These are phyloP conservation scores for Amanita muscaria DNA, from an alignment of 768 basidiomycete species.

Conservation along the genomic window DNA sequence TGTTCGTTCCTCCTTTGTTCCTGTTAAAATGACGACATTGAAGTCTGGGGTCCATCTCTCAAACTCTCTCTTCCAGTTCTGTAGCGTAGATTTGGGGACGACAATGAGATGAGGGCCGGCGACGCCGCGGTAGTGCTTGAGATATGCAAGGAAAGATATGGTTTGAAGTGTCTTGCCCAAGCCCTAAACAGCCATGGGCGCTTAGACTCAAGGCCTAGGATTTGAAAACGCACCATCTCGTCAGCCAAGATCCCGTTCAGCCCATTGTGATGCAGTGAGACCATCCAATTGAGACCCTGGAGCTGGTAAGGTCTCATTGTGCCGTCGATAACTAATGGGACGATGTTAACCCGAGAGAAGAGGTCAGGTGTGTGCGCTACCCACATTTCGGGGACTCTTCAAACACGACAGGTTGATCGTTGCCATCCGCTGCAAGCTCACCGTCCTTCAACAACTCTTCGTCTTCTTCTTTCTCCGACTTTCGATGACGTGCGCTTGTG, in stretches of 20 bases:
- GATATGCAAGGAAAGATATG: slow-evolving; percentile 92
- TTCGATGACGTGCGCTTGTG: slow-evolving; percentile 74
- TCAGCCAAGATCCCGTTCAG: slow-evolving; percentile 96
- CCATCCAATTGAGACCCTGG: slow-evolving; percentile 97
- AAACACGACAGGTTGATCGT: slow-evolving; percentile 89
- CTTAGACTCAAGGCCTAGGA: neutral
- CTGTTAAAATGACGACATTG: slow-evolving; percentile 72
- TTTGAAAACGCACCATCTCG: slow-evolving; percentile 60
- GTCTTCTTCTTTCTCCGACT: slow-evolving; percentile 97
- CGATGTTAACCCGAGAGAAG: neutral
- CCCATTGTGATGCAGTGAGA: slow-evolving; percentile 91
- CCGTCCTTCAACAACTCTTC: slow-evolving; percentile 89
- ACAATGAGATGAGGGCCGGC: slow-evolving; percentile 88
- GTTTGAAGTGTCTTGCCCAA: slow-evolving; percentile 98
- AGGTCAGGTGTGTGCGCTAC: slow-evolving; percentile 18
- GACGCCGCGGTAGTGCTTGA: slow-evolving; percentile 73
- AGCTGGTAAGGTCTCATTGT: slow-evolving; percentile 90
- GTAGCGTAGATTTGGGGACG: slow-evolving; percentile 96
- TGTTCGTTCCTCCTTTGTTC: slow-evolving; percentile 83
- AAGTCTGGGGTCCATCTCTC: slow-evolving; percentile 86
- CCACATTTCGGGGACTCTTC: slow-evolving; percentile 88
- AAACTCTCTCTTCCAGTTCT: slow-evolving; percentile 96
- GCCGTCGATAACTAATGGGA: slow-evolving; percentile 60
- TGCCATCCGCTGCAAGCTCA: slow-evolving; percentile 68
- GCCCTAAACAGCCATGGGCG: slow-evolving; percentile 44